Evolutionary conservation across 2,329 filamentous ascomycete genomes (phyloP), one percentile per base, ranked within the genome.

Genomic region (Tolypocladium cylindrosporum): DNA sequence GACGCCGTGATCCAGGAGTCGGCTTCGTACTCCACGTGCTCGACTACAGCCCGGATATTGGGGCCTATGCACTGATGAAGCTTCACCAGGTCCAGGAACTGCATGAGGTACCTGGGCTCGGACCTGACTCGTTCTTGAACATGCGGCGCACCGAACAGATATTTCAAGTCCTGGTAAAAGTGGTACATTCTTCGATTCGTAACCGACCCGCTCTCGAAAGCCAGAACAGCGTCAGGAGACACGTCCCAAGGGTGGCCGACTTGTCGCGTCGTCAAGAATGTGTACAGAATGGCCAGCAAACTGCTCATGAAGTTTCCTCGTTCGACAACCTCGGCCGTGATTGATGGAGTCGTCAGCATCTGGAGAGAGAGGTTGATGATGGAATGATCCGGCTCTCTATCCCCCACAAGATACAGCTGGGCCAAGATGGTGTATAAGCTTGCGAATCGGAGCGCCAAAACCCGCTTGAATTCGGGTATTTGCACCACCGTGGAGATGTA

Each of bases 1-100:
- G 92, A 96, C 4, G 94, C 93, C 59, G 90, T 95, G 56, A 99
- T 97, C 94, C 94, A 99, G 24, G 91, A 89, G 73, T 99, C 95
- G 2, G 92, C 95, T 73, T 99, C 94, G 68, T 97, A 99, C 71
- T 99, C 95, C 39, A 99, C 90, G 70, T 99, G 94, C 68, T 97
- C 94, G 19, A 92, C 91, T 27, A 97, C 84, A 2, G 93, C 94
- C 61, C 95, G 68, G 34, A 92, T 80, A 66, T 97, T 99, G 1
- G 94, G 94, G 65, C 93, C 97, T 58, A 99, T 97, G 36, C 94
- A 93, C 74, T 99, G 95, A 63, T 97, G 92, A 52, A 99, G 81
- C 72, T 97, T 97, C 62, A 96, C 91, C 19, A 99, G 79, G 69
- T 99, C 95, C 51, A 99, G 78, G 72, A 97, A 99, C 68, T 99